Evolutionary conservation across 129 eudicot species (phyloP).

Genomic region (Arctium lappa): DNA sequence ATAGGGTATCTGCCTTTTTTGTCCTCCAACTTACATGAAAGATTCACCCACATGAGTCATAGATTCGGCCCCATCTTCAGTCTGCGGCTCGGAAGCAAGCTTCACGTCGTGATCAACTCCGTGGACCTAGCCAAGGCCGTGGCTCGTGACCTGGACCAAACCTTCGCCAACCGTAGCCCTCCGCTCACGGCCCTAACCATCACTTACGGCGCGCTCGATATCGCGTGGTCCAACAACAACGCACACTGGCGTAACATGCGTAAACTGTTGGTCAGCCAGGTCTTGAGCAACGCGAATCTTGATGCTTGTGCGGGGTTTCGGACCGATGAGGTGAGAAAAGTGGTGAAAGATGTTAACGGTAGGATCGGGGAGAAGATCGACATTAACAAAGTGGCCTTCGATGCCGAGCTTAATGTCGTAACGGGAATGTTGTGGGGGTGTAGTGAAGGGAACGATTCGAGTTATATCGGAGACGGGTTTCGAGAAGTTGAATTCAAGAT

Average conservation of each 20-base stretch:
- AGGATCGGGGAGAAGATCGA: conserved; percentile 7
- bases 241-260: conserved; percentile 28
- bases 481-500: conserved; percentile 38
- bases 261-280: conserved; percentile 22
- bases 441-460: conserved; percentile 17
- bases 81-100: conserved; percentile 28
- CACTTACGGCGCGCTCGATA: not conserved
- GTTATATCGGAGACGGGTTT: conserved; percentile 9
- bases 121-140: conserved; percentile 20
- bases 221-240: conserved; percentile 25
- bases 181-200: conserved; percentile 5
- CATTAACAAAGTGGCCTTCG: conserved; percentile 14
- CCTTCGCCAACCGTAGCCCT: conserved; percentile 32
- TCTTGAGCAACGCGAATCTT: conserved; percentile 30
- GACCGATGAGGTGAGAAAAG: conserved; percentile 18
- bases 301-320: conserved; percentile 3
- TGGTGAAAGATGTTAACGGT: not conserved
- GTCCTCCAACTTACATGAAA: conserved; percentile 24
- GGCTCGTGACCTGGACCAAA: conserved; percentile 29
- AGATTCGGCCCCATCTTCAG: conserved; percentile 32
- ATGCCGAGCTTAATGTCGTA: conserved; percentile 27
- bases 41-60: conserved; percentile 19
- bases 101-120: conserved; percentile 29
- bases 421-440: conserved; percentile 39
- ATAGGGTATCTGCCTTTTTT: conserved; percentile 31